Conservation (phyloP, 192 early-diverging fungal species). For the Piromyces finnis region DNA sequence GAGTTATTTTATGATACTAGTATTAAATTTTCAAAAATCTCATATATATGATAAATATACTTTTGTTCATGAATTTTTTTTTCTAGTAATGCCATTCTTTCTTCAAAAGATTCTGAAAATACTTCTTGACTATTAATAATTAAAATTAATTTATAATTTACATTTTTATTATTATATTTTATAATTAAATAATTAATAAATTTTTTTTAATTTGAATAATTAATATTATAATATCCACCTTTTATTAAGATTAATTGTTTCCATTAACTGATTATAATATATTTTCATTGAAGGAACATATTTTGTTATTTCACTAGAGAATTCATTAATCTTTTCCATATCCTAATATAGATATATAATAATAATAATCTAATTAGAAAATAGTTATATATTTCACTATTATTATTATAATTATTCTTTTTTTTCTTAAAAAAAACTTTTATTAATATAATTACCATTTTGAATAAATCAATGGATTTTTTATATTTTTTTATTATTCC, state of each 20-base stretch:
- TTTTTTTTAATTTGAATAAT: too few species aligned
- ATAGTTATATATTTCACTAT: too few species aligned
- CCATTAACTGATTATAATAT: background rate
- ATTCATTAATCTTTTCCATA: background rate
- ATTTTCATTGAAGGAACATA: background rate
- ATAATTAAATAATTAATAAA: too few species aligned
- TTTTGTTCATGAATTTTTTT: background rate
- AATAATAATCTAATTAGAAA: too few species aligned
- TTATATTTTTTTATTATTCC: background rate
- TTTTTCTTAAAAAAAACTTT: too few species aligned
- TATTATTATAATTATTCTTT: too few species aligned
- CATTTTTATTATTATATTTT: too few species aligned
- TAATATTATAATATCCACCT: background rate
- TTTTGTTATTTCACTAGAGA: background rate
- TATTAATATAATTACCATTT: background rate
- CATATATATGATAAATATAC: too few species aligned
- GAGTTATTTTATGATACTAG: too few species aligned
- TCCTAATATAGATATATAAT: background rate
- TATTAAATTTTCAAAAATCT: too few species aligned
- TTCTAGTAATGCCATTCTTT: background rate
- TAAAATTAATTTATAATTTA: background rate
- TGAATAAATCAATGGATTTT: background rate
- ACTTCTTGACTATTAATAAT: background rate
- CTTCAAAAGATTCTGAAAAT: background rate
- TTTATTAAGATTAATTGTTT: background rate